phyloP scores from a whole-genome alignment of 257 asterid genomes.

The Gentiana straminea region DNA sequence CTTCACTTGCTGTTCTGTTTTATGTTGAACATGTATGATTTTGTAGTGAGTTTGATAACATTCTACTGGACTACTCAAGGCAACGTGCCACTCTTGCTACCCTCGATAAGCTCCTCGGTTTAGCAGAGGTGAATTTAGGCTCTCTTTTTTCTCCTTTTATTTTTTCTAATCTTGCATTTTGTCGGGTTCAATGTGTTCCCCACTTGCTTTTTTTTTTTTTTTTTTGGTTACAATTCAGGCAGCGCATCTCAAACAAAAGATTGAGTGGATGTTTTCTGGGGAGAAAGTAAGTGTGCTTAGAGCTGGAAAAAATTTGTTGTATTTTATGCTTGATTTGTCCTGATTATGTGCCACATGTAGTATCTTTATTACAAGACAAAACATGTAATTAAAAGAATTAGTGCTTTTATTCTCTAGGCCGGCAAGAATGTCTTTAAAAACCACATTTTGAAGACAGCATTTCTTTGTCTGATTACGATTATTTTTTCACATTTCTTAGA shows the following conservation, averaged over 20 bases:
- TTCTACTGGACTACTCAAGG: constrained; percentile 81
- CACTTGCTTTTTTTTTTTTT: constrained; percentile 17
- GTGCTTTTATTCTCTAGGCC: too few species aligned
- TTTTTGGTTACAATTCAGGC: constrained; percentile 31
- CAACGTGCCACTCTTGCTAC: constrained; percentile 74
- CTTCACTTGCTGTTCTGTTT: constrained; percentile 1
- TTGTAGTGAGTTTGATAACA: constrained; percentile 69
- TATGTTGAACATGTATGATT: background rate
- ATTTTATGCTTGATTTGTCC: too few species aligned
- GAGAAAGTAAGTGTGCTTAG: constrained; percentile 54
- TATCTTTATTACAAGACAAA: too few species aligned
- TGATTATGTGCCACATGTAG: too few species aligned
- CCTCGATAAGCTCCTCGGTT: constrained; percentile 44
- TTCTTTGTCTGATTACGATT: too few species aligned
- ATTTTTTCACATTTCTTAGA: too few species aligned
- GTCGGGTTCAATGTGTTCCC: background rate
- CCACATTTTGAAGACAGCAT: too few species aligned
- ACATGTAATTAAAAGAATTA: too few species aligned
- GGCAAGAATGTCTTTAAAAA: too few species aligned
- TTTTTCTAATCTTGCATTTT: background rate
- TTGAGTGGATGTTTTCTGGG: constrained; percentile 75
- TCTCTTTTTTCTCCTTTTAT: constrained; percentile 2
- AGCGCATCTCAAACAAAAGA: constrained; percentile 75
- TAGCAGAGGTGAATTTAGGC: constrained; percentile 65
- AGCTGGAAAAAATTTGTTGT: too few species aligned